These are phyloP conservation scores for Sordariomycetes sp. DNA, from an alignment of 2,329 filamentous ascomycete species.

Conservation along the genomic window DNA sequence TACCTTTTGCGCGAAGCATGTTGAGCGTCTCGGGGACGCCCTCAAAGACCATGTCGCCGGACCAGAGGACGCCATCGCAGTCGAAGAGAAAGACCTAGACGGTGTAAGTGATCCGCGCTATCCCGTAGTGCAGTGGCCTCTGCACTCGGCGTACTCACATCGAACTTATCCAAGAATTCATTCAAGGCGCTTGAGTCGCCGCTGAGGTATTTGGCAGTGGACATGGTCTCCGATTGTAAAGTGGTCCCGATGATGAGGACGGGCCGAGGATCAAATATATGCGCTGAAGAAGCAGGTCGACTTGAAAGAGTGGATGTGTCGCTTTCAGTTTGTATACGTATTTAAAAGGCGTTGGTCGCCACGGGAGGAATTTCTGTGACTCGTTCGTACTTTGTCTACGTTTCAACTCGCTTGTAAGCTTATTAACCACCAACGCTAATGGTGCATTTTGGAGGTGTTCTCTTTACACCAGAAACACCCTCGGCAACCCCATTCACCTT, in stretches of 20 bases:
- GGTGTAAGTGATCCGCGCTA: background rate
- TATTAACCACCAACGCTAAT: background rate
- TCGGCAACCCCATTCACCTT: no score
- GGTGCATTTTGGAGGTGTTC: no score
- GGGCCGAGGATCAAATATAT: background rate
- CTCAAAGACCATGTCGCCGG: constrained; percentile 79
- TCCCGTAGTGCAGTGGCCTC: background rate
- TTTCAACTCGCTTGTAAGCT: background rate
- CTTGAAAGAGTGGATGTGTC: background rate
- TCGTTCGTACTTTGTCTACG: background rate
- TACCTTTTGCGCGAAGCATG: constrained; percentile 70
- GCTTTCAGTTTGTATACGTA: background rate
- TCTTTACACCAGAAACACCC: no score
- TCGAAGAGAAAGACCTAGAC: constrained; percentile 76
- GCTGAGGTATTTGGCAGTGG: constrained; percentile 52
- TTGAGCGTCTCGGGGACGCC: constrained; percentile 76
- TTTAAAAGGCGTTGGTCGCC: background rate
- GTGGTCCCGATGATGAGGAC: background rate
- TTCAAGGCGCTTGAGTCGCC: constrained; percentile 66
- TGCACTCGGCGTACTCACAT: constrained; percentile 46
- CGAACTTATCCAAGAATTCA: constrained; percentile 79
- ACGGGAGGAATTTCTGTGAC: background rate
- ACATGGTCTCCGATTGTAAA: background rate
- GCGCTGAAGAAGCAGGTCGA: background rate
- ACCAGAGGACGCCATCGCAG: constrained; percentile 97